Conservation (phyloP, 2,329 filamentous ascomycete genomes). For the Fusarium pseudoanthophilum region DNA sequence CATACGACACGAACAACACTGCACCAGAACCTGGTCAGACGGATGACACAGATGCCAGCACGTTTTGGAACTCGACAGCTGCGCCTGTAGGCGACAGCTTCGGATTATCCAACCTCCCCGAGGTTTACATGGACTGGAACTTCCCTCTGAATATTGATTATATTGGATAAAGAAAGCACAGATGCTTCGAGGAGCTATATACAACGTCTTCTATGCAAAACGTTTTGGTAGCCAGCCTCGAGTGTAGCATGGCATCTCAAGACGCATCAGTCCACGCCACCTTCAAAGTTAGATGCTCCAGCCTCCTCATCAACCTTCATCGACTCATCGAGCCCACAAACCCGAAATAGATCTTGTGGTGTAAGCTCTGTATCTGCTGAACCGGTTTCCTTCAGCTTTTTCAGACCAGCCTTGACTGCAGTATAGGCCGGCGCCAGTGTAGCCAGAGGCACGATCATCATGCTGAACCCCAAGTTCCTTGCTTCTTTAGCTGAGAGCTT, state of each 20-base stretch:
- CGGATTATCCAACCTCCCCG: background rate
- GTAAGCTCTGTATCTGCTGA: background rate
- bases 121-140: background rate
- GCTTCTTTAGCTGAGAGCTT: background rate
- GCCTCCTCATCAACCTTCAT: slow-evolving; percentile 2
- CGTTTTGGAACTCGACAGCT: background rate
- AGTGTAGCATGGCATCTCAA: background rate
- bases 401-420: background rate
- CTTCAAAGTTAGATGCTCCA: background rate
- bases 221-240: background rate
- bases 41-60: background rate
- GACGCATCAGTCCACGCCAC: background rate
- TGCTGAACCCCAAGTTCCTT: background rate
- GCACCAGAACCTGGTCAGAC: background rate
- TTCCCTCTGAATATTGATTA: slow-evolving; percentile 6
- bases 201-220: background rate
- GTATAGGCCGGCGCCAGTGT: background rate
- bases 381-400: background rate
- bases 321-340: background rate
- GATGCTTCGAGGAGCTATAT: background rate
- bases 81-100: background rate
- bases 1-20: background rate
- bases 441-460: slow-evolving; percentile 5
- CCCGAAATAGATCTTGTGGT: background rate
- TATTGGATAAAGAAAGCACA: background rate